Evolutionary conservation across 192 early-diverging fungal genomes (phyloP).

Genomic region (Podila clonocystis): DNA sequence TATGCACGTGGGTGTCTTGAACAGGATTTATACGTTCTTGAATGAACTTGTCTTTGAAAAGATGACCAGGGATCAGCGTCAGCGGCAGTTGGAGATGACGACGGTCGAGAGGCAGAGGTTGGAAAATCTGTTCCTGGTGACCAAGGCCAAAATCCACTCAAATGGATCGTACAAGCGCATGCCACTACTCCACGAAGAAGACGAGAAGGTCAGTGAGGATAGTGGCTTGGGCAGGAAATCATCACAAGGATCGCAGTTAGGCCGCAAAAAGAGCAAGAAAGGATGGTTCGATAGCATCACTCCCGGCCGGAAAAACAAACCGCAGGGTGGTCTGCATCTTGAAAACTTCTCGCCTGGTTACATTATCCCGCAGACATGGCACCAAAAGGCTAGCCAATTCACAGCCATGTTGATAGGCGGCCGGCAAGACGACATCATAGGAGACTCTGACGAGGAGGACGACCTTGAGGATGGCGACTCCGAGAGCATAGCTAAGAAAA

Average conservation of each 20-base stretch:
- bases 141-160: constrained; percentile 35
- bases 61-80: constrained; percentile 35
- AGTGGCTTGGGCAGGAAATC: constrained; percentile 1
- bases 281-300: constrained; percentile 50
- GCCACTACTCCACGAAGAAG: constrained; percentile 1
- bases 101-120: constrained; percentile 35
- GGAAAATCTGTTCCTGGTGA: constrained; percentile 39
- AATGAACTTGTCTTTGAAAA: constrained; percentile 55
- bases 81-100: constrained; percentile 36
- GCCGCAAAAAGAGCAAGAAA: constrained; percentile 24
- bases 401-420: constrained; percentile 41
- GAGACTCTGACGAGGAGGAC: constrained; percentile 45
- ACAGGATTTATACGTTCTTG: constrained; percentile 68
- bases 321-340: background rate
- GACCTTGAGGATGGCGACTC: constrained; percentile 12
- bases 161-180: constrained; percentile 36
- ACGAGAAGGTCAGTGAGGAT: background rate
- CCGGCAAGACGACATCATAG: constrained; percentile 35
- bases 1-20: constrained; percentile 70
- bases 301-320: constrained; percentile 17
- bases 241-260: background rate
- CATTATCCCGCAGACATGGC: constrained; percentile 49
- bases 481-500: constrained; percentile 6
- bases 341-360: constrained; percentile 39
- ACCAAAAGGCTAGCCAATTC: constrained; percentile 41